These are phyloP conservation scores for Tilletia setariae DNA, from an alignment of 1,284 basidiomycete genomes.

Conservation along the genomic window DNA sequence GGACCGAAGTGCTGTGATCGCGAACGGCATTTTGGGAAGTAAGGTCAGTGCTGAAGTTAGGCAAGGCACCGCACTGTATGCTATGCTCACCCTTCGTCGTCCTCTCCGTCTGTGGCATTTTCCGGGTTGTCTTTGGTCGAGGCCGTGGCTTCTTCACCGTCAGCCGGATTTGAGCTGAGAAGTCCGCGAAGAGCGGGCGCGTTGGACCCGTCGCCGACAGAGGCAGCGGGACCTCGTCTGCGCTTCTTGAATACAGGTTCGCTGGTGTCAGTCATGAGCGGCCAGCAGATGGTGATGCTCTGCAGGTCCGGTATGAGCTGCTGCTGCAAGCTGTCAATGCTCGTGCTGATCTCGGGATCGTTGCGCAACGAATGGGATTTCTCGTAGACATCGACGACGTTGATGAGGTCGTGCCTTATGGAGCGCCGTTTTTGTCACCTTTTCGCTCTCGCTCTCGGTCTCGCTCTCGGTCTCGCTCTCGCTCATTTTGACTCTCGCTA, in stretches of 20 bases:
- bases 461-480: too few relatives aligned
- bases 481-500: too few relatives aligned
- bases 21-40: too few relatives aligned
- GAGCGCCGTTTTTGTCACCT: too few relatives aligned
- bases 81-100: neutral
- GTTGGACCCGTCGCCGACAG: neutral
- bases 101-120: neutral
- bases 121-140: neutral
- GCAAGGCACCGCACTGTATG: neutral
- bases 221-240: neutral
- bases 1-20: slow-evolving; percentile 56
- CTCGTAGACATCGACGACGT: neutral
- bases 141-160: neutral
- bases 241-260: slow-evolving; percentile 7
- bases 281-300: too few relatives aligned
- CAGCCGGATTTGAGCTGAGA: neutral
- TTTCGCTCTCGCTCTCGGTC: too few relatives aligned
- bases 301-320: too few relatives aligned
- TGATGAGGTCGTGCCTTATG: neutral
- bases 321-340: too few relatives aligned
- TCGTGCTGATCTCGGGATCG: neutral
- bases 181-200: neutral
- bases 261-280: neutral
- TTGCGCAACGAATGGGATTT: neutral
- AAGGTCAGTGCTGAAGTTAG: neutral